These are phyloP conservation scores for Metschnikowia santaceciliae DNA, from an alignment of 805 yeast species.

Conservation along the genomic window DNA sequence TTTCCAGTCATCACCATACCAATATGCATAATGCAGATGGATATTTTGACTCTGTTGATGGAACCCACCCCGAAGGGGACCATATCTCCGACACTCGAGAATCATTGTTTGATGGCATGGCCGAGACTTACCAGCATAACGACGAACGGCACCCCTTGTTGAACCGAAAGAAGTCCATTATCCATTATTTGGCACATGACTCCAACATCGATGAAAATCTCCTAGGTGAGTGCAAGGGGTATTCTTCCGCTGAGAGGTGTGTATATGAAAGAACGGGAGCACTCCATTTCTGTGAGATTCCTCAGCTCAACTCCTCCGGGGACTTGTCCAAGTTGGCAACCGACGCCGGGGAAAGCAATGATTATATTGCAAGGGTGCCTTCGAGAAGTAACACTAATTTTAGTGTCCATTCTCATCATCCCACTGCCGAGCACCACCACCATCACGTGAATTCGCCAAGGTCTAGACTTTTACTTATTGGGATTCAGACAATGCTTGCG, in stretches of 20 bases:
- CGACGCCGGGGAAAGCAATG: background rate
- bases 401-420: conserved; percentile 11
- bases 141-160: conserved; percentile 10
- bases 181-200: conserved; percentile 25
- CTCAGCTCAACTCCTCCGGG: conserved; percentile 19
- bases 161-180: conserved; percentile 17
- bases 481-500: conserved; percentile 85
- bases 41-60: conserved; percentile 1
- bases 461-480: conserved; percentile 77
- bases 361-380: background rate
- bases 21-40: background rate
- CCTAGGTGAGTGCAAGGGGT: conserved; percentile 48
- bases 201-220: conserved; percentile 17
- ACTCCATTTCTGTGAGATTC: conserved; percentile 40
- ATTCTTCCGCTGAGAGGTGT: conserved; percentile 39
- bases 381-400: background rate
- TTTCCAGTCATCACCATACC: too few species aligned
- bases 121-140: background rate
- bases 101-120: background rate
- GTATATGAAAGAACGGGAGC: conserved; percentile 16
- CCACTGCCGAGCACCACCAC: conserved; percentile 51
- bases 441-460: conserved; percentile 77
- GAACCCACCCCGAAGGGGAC: background rate
- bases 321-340: background rate
- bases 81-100: background rate